phyloP scores from a whole-genome alignment of 139 green algal genomes.

The Edaphochlamys debaryana region DNA sequence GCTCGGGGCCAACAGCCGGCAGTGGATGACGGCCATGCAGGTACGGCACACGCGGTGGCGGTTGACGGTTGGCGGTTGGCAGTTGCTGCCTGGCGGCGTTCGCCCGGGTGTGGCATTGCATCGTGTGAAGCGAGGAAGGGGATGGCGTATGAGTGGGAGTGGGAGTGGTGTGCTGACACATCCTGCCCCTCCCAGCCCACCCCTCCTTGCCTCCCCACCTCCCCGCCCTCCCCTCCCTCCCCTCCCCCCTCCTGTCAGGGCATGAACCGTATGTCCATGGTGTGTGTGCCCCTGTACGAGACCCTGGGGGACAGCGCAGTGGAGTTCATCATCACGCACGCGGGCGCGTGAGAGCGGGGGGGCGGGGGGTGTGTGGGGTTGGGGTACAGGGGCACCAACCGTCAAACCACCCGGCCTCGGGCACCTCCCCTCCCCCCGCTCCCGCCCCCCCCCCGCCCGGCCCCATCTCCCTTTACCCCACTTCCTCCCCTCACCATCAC shows the following conservation, averaged over 20 bases:
- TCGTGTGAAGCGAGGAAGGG: too few relatives aligned
- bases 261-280: conserved; percentile 87
- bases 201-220: background rate
- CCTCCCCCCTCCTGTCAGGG: conserved; percentile 75
- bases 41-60: too few relatives aligned
- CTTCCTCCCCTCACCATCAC: background rate
- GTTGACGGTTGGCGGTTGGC: background rate
- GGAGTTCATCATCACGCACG: conserved; percentile 92
- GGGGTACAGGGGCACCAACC: background rate
- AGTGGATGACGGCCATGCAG: conserved; percentile 84
- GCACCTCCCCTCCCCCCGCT: too few relatives aligned
- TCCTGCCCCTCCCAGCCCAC: background rate
- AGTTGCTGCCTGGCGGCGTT: too few relatives aligned
- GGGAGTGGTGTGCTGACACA: background rate
- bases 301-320: conserved; percentile 92
- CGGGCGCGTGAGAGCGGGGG: conserved; percentile 20
- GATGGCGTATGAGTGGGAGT: too few relatives aligned
- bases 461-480: too few relatives aligned
- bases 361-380: background rate
- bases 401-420: too few relatives aligned
- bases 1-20: conserved; percentile 68
- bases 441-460: too few relatives aligned
- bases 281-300: conserved; percentile 96
- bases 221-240: background rate
- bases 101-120: too few relatives aligned